Conservation (phyloP, 176 grass and related monocot genomes). For the Lolium rigidum region DNA sequence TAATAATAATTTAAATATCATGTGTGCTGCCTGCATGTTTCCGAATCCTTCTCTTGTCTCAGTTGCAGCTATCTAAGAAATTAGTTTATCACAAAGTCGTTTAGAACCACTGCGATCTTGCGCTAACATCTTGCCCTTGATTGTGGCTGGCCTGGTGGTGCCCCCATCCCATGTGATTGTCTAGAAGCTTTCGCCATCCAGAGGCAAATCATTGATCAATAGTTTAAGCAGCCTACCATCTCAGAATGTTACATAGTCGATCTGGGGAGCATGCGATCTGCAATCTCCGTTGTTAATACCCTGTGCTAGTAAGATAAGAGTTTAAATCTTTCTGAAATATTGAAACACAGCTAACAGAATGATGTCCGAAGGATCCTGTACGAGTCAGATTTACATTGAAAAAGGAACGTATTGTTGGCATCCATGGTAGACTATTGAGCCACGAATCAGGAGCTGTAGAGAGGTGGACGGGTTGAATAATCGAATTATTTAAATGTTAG, state of each 20-base stretch:
- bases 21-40: conserved; percentile 34
- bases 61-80: neutral
- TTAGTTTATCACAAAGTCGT: conserved; percentile 45
- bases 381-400: conserved; percentile 38
- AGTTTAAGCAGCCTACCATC: conserved; percentile 38
- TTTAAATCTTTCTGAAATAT: conserved; percentile 43
- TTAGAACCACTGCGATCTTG: conserved; percentile 37
- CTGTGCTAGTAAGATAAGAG: conserved; percentile 21
- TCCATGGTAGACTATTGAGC: conserved; percentile 34
- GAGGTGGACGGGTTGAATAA: conserved; percentile 17
- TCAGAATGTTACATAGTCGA: conserved; percentile 30
- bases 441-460: conserved; percentile 11
- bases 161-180: conserved; percentile 50
- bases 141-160: conserved; percentile 22
- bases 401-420: conserved; percentile 52
- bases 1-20: conserved; percentile 32
- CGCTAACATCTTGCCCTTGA: conserved; percentile 45
- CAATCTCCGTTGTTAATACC: conserved; percentile 55
- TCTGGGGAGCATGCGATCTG: conserved; percentile 46
- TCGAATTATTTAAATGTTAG: neutral
- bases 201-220: conserved; percentile 21
- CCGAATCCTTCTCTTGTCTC: conserved; percentile 34
- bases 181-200: conserved; percentile 39
- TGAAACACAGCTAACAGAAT: conserved; percentile 45
- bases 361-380: conserved; percentile 48